Evolutionary conservation across 2,329 filamentous ascomycete species (phyloP), one percentile per base, ranked within the genome.

Genomic region (Xylaria sp.): DNA sequence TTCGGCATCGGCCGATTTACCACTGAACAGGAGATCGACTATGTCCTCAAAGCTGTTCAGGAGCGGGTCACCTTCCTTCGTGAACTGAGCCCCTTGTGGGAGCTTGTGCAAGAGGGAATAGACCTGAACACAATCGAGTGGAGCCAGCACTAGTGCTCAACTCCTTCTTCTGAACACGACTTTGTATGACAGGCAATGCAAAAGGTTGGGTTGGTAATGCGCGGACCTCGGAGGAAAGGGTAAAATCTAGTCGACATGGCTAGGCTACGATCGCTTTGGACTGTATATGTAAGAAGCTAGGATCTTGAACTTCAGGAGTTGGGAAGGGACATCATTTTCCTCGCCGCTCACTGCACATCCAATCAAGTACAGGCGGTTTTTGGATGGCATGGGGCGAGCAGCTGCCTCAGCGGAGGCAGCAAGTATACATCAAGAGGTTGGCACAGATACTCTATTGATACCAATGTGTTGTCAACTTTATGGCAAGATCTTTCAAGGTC

Each of bases 1-100:
- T 99, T 99, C 64, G 94, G 94, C 44, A 97, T 99, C 68, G 94
- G 94, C 24, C 88, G 94, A 7, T 99, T 97, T 76, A 99, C 94
- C 2, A 96, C 94, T 0, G 91, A 97, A 67, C 82, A 80, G 22
- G 94, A 99, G 78, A 96, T 99, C 58, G 93, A 99, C 72, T 99
- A 99, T 69, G 94, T 99, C 9, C 79, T 99, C 53, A 94, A 96
- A 77, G 93, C 94, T 0, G 94, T 99, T 1, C 84, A 84, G 72
- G 91, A 96, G 71, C 85, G 94, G 48, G 94, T 99, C 40, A 89
- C 86, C 16, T 97, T 97, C 80, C 78, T 99, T 67, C 86, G 94
- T 66, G 94, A 99, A 77, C 79, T 99, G 63, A 97, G 92, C 71
- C 94, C 94, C 38, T 77, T 99, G 52, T 99, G 94, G 94, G 94